Evolutionary conservation across 352 stramenopile genomes (phyloP).

Genomic region (Phytophthora macrochlamydospora): DNA sequence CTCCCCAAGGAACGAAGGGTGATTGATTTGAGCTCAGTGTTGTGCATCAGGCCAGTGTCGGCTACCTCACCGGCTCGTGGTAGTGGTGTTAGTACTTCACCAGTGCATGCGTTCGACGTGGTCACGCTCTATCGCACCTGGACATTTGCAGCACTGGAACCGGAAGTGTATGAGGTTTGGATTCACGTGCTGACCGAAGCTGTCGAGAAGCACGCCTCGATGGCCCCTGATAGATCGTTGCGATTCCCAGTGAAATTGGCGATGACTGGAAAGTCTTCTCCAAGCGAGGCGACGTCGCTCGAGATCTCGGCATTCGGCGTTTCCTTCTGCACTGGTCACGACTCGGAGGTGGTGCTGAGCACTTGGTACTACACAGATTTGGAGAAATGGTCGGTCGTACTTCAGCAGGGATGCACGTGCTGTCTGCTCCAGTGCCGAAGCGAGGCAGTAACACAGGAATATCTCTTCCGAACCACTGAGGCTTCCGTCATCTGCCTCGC

Average conservation of each 20-base stretch:
- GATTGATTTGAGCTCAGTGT: conserved; percentile 69
- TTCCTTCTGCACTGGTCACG: conserved; percentile 48
- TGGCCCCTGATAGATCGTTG: conserved; percentile 51
- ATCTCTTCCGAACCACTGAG: conserved; percentile 65
- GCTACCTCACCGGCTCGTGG: conserved; percentile 5
- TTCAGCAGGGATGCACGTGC: conserved; percentile 57
- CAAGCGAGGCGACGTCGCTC: conserved; percentile 48
- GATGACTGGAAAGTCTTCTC: conserved; percentile 38
- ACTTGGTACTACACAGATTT: conserved; percentile 85
- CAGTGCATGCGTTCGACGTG: conserved; percentile 59
- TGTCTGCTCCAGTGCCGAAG: conserved; percentile 62
- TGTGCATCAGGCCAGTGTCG: conserved; percentile 69
- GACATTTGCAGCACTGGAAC: conserved; percentile 62
- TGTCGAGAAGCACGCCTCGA: conserved; percentile 62
- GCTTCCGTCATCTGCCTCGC: conserved; percentile 57
- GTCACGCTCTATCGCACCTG: conserved; percentile 78
- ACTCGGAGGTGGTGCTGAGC: conserved; percentile 54
- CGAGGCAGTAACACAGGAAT: conserved; percentile 41
- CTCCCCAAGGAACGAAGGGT: conserved; percentile 52
- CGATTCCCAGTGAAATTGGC: conserved; percentile 56
- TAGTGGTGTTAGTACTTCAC: neutral
- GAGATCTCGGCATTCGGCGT: conserved; percentile 69
- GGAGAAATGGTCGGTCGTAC: conserved; percentile 74
- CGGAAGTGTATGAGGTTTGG: conserved; percentile 63
- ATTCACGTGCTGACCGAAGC: conserved; percentile 55